These are phyloP conservation scores for Eucalyptus erythrocorys DNA, from an alignment of 345 rosid genomes.

Conservation along the genomic window DNA sequence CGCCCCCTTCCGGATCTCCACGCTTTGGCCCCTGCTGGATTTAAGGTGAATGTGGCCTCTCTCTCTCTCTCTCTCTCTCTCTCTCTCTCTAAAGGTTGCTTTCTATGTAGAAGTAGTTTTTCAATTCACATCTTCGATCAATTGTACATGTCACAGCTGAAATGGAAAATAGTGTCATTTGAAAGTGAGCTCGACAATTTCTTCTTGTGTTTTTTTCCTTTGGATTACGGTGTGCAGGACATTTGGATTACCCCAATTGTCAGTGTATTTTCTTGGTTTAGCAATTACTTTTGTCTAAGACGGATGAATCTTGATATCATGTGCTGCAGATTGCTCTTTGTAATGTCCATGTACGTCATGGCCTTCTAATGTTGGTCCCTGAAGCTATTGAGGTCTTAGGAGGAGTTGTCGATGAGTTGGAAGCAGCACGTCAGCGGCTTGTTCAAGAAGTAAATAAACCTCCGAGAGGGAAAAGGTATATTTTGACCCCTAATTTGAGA, in stretches of 20 bases:
- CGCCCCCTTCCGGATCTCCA: slow-evolving; percentile 81
- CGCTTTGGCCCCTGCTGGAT: slow-evolving; percentile 68
- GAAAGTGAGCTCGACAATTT: not conserved
- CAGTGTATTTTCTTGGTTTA: not conserved
- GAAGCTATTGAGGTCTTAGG: slow-evolving; percentile 78
- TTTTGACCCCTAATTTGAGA: not conserved
- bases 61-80: not conserved
- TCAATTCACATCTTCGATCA: not conserved
- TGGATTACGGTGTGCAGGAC: not conserved
- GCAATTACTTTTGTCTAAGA: not conserved
- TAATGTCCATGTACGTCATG: slow-evolving; percentile 66
- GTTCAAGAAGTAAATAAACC: slow-evolving; percentile 83
- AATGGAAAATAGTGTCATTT: not conserved
- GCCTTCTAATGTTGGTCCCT: slow-evolving; percentile 81
- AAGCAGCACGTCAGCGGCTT: slow-evolving; percentile 59
- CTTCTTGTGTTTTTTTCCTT: not conserved
- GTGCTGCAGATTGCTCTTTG: slow-evolving; percentile 57
- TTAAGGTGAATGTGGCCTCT: slow-evolving; percentile 40
- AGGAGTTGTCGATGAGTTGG: slow-evolving; percentile 73
- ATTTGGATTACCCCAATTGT: not conserved
- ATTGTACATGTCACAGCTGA: not conserved
- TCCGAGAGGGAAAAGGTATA: slow-evolving; percentile 90
- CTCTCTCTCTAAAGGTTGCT: not conserved
- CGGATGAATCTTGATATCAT: not conserved
- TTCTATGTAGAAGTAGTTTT: not conserved